Percentiles rank a stretch among this genome's conserved stretches.
Conservation (phyloP, 495 filamentous ascomycete species). For the Letharia columbiana region DNA sequence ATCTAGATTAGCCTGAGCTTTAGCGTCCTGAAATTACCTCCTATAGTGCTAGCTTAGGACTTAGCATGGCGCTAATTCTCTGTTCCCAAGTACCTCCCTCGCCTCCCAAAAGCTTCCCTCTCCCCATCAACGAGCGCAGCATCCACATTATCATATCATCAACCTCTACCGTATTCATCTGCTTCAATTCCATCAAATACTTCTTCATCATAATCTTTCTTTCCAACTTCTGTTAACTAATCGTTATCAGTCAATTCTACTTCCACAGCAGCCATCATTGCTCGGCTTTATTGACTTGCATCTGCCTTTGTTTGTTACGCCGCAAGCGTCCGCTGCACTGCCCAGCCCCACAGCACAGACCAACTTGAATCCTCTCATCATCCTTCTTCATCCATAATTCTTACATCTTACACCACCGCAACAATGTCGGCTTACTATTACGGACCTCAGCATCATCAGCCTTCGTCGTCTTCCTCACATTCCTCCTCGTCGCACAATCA, state of each 20-base stretch:
- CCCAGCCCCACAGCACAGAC: conserved; percentile 13
- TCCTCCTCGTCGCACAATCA: conserved; percentile 57
- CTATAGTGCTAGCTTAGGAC: background rate
- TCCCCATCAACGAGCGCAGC: background rate
- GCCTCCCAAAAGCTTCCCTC: background rate
- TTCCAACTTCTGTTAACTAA: background rate
- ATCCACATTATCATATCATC: background rate
- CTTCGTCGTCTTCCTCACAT: conserved; percentile 45
- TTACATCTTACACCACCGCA: background rate
- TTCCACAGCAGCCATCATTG: background rate
- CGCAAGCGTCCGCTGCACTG: conserved; percentile 16
- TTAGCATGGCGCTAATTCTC: background rate
- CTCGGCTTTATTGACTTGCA: conserved; percentile 1
- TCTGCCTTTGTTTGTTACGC: conserved; percentile 13
- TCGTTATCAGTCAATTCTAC: background rate
- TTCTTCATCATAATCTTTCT: too few relatives aligned
- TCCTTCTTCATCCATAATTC: conserved; percentile 5
- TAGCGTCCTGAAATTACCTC: background rate
- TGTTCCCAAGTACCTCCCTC: background rate
- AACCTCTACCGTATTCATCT: too few relatives aligned
- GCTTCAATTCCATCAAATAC: too few relatives aligned
- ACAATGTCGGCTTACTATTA: conserved; percentile 77
- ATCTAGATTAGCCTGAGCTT: background rate
- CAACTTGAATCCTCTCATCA: conserved; percentile 6
- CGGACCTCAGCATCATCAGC: conserved; percentile 53